Evolutionary conservation across 2,329 filamentous ascomycete genomes (phyloP), one percentile per base, ranked within the genome.

Genomic region (Fusarium sp.): DNA sequence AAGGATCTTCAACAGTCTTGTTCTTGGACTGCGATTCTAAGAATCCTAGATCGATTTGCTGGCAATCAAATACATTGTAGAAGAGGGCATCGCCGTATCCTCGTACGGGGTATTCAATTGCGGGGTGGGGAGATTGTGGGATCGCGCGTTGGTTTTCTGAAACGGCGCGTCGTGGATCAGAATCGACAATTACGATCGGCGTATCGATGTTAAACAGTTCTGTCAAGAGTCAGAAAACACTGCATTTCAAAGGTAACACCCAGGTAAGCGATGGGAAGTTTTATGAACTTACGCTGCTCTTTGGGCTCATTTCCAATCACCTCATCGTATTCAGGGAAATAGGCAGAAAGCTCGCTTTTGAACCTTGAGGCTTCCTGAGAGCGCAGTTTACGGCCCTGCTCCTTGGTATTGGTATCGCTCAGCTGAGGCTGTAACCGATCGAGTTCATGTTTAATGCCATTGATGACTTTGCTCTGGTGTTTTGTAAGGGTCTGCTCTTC

Each of bases 311-410:
- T 93, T 66, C 93, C 94, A 81, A 98, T 93, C 71, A 98, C 88
- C 77, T 97, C 93, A 80, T 98, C 94, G 80, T 97, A 98, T 76
- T 97, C 94, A 53, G 92, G 90, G 76, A 98, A 98, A 81, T 97
- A 98, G 47, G 89, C 88, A 37, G 94, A 91, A 65, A 98, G 85
- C 77, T 98, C 94, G 80, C 94, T 98, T 85, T 97, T 97, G 81
- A 94, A 91, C 72, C 93, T 87, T 52, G 91, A 91, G 13, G 91
- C 92, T 74, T 97, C 93, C 75, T 97, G 92, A 53, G 93, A 97
- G 67, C 95, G 89, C 77, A 98, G 83, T 77, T 93, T 95, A 75
- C 87, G 86, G 69, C 94, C 91, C 71, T 92, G 90, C 64, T 89
- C 83, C 68, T 82, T 81, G 24, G 80, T 79, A 72, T 82, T 81